Evolutionary conservation across 768 basidiomycete genomes (phyloP).

Genomic region (Lactarius vividus): DNA sequence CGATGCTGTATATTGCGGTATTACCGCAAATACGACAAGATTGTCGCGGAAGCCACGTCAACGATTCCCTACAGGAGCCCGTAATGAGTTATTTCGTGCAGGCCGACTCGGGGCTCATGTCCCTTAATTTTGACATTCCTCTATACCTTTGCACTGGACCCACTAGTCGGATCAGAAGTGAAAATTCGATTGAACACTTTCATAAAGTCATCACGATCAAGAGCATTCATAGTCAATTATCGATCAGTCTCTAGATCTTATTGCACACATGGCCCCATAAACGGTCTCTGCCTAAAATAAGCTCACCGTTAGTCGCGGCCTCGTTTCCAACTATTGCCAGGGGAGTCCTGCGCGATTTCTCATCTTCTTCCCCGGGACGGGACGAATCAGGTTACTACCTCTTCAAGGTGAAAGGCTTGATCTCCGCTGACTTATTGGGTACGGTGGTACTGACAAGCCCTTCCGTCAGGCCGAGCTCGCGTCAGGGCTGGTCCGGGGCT

Average conservation of each 20-base stretch:
- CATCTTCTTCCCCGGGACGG: constrained; percentile 40
- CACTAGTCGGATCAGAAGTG: neutral
- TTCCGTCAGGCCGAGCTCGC: too few species aligned
- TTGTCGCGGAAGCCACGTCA: neutral
- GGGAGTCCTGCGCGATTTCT: constrained; percentile 45
- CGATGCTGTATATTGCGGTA: neutral
- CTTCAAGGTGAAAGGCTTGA: too few species aligned
- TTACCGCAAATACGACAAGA: neutral
- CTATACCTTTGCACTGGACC: neutral
- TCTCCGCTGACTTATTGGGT: too few species aligned
- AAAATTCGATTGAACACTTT: neutral
- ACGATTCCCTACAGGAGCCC: neutral
- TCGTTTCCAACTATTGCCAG: constrained; percentile 39
- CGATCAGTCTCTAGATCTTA: neutral
- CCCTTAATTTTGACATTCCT: neutral
- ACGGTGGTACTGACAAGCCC: too few species aligned
- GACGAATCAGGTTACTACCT: constrained; percentile 35
- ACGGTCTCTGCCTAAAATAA: constrained; percentile 37
- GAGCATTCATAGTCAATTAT: neutral
- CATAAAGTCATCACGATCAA: neutral
- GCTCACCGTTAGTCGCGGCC: constrained; percentile 34
- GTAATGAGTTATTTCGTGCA: neutral
- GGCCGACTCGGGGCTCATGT: neutral
- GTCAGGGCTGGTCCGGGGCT: too few species aligned
- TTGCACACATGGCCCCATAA: neutral